Percentiles rank a stretch among this genome's conserved stretches.
Conservation (phyloP, 2,329 filamentous ascomycete genomes). For the Calonectria pseudoturangicola region DNA sequence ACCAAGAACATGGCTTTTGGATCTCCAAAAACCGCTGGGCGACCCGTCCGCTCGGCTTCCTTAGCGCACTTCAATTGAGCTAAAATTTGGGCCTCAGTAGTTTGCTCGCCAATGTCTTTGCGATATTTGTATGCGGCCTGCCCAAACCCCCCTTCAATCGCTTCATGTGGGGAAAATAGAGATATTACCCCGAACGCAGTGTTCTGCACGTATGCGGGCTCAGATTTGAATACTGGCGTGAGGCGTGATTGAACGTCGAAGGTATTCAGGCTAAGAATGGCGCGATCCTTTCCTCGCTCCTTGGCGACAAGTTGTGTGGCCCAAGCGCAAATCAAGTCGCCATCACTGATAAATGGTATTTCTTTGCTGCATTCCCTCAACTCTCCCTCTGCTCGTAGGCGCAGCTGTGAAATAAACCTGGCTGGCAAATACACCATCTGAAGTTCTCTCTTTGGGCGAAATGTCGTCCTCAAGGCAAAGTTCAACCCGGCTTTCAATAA, state of each 20-base stretch:
- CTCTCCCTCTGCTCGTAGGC: not conserved
- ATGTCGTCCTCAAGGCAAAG: not conserved
- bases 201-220: constrained; percentile 23
- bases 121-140: not conserved
- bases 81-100: not conserved
- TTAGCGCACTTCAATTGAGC: not conserved
- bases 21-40: not conserved
- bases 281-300: not conserved
- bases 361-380: not conserved
- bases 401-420: not conserved
- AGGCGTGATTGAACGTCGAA: constrained; percentile 14
- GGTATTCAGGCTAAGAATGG: not conserved
- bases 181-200: not conserved
- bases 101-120: constrained; percentile 6
- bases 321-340: constrained; percentile 24
- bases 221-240: not conserved
- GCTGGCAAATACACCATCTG: constrained; percentile 1
- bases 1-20: not conserved
- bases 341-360: constrained; percentile 15
- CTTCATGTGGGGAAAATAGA: not conserved
- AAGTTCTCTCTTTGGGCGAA: not conserved
- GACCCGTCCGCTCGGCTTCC: not conserved
- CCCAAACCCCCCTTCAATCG: not conserved
- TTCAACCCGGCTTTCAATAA: not conserved
- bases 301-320: not conserved